phyloP scores from a whole-genome alignment of 169 alveolate genomes.

The Eimeria sp. region DNA sequence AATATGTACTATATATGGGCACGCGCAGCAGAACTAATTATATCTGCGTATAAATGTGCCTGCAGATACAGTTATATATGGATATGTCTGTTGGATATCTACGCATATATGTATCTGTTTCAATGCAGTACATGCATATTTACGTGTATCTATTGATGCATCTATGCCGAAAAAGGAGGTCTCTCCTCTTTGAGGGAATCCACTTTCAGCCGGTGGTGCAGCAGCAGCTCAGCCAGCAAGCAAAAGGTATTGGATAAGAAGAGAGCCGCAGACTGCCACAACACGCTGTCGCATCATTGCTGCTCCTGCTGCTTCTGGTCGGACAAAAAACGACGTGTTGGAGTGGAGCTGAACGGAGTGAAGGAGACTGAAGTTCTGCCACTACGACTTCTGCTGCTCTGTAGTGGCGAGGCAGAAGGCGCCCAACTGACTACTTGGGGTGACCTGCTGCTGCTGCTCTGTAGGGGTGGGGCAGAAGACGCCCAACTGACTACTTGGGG shows the following conservation, averaged over 20 bases:
- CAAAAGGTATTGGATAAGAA: background rate
- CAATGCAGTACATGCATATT: background rate
- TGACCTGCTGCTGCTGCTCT: background rate
- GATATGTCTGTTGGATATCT: too few species aligned
- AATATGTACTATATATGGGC: too few species aligned
- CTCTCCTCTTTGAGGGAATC: background rate
- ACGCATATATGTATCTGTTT: too few species aligned
- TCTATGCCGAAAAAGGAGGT: background rate
- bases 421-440: background rate
- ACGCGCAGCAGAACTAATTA: too few species aligned
- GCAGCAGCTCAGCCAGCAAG: background rate
- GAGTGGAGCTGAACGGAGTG: constrained; percentile 25
- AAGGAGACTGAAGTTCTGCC: background rate
- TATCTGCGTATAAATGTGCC: too few species aligned
- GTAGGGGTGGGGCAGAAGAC: background rate
- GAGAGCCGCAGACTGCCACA: background rate
- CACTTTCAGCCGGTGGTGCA: background rate
- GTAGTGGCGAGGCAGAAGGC: background rate
- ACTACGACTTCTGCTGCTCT: background rate
- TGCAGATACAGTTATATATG: too few species aligned
- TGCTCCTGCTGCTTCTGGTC: background rate
- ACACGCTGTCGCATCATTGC: background rate
- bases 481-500: background rate
- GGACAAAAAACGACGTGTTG: background rate
- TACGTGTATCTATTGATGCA: too few species aligned